phyloP scores from a whole-genome alignment of 768 basidiomycete genomes.

The Trametopsis cervina region DNA sequence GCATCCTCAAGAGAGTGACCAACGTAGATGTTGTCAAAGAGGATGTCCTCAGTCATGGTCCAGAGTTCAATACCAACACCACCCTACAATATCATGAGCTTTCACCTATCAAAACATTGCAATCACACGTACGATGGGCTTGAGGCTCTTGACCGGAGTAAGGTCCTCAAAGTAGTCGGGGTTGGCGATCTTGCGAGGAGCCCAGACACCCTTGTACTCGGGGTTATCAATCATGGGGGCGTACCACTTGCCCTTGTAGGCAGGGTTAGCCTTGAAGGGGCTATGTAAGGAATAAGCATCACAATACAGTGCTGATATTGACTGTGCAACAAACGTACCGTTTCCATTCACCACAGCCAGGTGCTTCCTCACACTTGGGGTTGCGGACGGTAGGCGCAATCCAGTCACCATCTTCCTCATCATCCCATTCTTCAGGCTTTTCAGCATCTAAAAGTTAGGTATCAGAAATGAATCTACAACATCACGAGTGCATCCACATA shows the following conservation, averaged over 20 bases:
- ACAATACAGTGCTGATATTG: neutral
- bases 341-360: conserved; percentile 96
- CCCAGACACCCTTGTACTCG: conserved; percentile 93
- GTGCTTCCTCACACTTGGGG: conserved; percentile 82
- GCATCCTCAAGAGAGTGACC: conserved; percentile 88
- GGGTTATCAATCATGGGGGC: conserved; percentile 96
- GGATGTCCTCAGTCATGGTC: conserved; percentile 97
- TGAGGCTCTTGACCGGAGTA: conserved; percentile 72
- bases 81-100: conserved; percentile 38
- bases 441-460: conserved; percentile 48
- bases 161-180: conserved; percentile 87
- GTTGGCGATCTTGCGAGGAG: conserved; percentile 86
- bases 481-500: conserved; percentile 23
- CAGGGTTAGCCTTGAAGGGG: conserved; percentile 85
- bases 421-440: conserved; percentile 99
- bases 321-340: conserved; percentile 33
- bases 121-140: conserved; percentile 63
- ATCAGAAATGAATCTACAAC: conserved; percentile 1
- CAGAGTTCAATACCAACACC: conserved; percentile 98
- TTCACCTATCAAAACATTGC: neutral
- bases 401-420: conserved; percentile 99
- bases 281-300: conserved; percentile 28
- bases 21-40: conserved; percentile 92
- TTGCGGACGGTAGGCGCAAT: conserved; percentile 84
- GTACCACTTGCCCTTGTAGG: conserved; percentile 98